phyloP scores from a whole-genome alignment of 495 filamentous ascomycete genomes.

The Aspergillus nidulans region DNA sequence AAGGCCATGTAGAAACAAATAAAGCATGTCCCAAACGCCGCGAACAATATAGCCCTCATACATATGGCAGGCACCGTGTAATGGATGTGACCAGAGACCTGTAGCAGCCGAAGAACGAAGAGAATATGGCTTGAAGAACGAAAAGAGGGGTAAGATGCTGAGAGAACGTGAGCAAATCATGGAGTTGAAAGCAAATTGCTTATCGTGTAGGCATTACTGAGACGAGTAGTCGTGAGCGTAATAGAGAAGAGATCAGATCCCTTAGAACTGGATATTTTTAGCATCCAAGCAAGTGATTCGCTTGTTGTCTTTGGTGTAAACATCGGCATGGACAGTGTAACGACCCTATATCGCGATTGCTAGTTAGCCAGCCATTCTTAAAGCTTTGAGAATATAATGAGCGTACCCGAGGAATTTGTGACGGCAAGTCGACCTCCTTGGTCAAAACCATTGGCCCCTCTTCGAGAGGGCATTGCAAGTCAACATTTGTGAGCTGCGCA shows the following conservation, averaged over 20 bases:
- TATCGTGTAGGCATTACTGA: constrained; percentile 5
- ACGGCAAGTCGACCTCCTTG: constrained; percentile 81
- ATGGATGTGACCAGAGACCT: neutral
- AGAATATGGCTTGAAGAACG: neutral
- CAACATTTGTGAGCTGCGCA: constrained; percentile 80
- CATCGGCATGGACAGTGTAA: constrained; percentile 85
- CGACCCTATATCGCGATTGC: constrained; percentile 57
- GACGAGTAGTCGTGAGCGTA: neutral
- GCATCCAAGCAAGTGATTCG: constrained; percentile 82
- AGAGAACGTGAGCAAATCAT: neutral
- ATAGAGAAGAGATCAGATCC: neutral
- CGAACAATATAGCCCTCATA: neutral
- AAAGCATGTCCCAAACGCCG: constrained; percentile 13
- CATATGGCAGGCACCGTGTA: neutral
- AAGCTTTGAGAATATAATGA: neutral
- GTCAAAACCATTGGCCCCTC: constrained; percentile 65
- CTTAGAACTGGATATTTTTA: constrained; percentile 34
- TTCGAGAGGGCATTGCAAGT: constrained; percentile 82
- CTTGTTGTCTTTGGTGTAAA: constrained; percentile 60
- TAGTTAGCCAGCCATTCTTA: constrained; percentile 8
- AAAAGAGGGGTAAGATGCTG: neutral
- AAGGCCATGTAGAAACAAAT: neutral
- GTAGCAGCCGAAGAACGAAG: neutral
- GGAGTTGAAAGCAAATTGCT: neutral
- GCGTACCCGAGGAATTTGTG: constrained; percentile 83